Percentiles rank a stretch among this genome's conserved stretches.
These are phyloP conservation scores for Pouteria campechiana DNA, from an alignment of 179 eudicot genomes.

Conservation along the genomic window DNA sequence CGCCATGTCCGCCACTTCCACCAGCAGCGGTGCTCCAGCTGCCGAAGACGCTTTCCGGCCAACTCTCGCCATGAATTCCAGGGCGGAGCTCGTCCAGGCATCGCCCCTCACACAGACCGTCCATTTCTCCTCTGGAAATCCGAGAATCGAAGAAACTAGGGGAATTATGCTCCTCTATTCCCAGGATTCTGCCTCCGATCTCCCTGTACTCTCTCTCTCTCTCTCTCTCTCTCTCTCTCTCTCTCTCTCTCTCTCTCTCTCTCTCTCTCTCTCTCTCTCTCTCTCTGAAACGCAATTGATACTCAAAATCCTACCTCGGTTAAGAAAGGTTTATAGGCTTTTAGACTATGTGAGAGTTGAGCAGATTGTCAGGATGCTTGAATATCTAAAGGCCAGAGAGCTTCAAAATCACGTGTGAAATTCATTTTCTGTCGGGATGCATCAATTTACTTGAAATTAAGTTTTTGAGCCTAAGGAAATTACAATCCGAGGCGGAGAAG, in stretches of 20 bases:
- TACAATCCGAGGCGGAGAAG: too few species aligned
- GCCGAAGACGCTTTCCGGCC: constrained; percentile 15
- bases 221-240: neutral
- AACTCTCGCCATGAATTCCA: constrained; percentile 2
- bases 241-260: neutral
- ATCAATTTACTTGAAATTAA: too few species aligned
- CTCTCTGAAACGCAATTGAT: neutral
- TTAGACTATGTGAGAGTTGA: too few species aligned
- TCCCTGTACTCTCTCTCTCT: constrained; percentile 35
- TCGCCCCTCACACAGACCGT: constrained; percentile 31
- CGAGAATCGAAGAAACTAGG: constrained; percentile 77
- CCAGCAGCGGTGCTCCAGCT: too few species aligned
- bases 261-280: neutral
- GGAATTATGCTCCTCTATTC: constrained; percentile 60
- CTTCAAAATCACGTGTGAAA: too few species aligned
- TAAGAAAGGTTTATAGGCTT: too few species aligned
- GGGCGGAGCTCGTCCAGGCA: constrained; percentile 10
- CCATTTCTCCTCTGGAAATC: constrained; percentile 81
- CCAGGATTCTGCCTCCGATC: constrained; percentile 28
- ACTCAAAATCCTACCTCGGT: too few species aligned
- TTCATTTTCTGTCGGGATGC: too few species aligned
- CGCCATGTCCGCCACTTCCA: too few species aligned
- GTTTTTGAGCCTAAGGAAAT: too few species aligned
- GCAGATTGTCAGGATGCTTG: too few species aligned
- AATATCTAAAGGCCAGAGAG: too few species aligned